These are phyloP conservation scores for Eragrostis nindensis DNA, from an alignment of 176 grass and related monocot genomes.

Conservation along the genomic window DNA sequence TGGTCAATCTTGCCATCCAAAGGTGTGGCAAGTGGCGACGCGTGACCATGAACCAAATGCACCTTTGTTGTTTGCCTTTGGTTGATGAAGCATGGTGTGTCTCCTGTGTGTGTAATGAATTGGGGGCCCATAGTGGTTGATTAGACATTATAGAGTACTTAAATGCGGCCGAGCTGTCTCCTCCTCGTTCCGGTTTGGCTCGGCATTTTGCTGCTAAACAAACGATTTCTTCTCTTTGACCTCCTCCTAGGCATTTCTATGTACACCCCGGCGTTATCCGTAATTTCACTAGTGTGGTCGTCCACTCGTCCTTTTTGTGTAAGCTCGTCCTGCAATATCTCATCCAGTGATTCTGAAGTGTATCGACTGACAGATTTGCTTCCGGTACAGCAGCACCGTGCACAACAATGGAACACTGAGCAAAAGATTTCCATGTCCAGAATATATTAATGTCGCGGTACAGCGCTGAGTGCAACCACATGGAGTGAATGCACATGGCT, in stretches of 20 bases:
- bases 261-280: background rate
- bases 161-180: constrained; percentile 32
- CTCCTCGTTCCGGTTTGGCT: constrained; percentile 13
- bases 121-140: background rate
- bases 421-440: constrained; percentile 17
- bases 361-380: constrained; percentile 40
- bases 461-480: background rate
- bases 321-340: constrained; percentile 1
- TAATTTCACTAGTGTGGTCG: constrained; percentile 4
- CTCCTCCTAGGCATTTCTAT: background rate
- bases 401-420: constrained; percentile 20
- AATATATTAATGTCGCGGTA: background rate
- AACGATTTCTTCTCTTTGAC: constrained; percentile 17
- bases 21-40: background rate
- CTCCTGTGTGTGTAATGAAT: constrained; percentile 17
- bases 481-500: background rate
- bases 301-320: background rate
- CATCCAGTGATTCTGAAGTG: background rate
- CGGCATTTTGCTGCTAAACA: constrained; percentile 13
- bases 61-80: no score
- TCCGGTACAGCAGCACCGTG: constrained; percentile 30
- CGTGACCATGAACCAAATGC: background rate
- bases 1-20: background rate
- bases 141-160: constrained; percentile 31
- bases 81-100: background rate